Conservation (phyloP, 2,329 filamentous ascomycete genomes). For the Neofusicoccum kwambonambiense region DNA sequence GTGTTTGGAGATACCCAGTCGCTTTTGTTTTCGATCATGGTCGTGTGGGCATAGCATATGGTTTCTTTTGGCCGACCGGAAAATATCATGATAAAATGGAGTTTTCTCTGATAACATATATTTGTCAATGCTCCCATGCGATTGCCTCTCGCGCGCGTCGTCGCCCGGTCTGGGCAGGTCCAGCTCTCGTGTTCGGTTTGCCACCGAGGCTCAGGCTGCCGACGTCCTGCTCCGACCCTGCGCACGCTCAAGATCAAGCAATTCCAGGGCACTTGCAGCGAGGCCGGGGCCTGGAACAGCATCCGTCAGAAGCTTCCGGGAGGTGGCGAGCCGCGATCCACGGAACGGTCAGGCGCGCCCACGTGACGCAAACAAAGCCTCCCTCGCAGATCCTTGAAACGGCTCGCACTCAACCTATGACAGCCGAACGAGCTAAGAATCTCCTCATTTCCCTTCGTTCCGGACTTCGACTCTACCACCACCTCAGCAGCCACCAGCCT, state of each 20-base stretch:
- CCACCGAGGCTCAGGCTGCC: not conserved
- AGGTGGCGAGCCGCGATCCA: not conserved
- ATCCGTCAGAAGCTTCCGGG: not conserved
- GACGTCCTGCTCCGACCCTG: not conserved
- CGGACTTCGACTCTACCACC: not conserved
- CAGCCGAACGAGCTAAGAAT: constrained; percentile 13
- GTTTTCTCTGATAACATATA: too few relatives aligned
- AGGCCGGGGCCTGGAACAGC: not conserved
- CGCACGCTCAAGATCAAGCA: not conserved
- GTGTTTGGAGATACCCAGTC: constrained; percentile 5
- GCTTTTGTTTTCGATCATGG: not conserved
- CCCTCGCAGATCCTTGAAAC: constrained; percentile 6
- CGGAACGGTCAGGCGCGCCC: not conserved
- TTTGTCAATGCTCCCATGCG: too few relatives aligned
- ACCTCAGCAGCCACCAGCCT: not conserved
- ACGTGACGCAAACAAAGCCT: not conserved
- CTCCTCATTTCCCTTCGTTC: constrained; percentile 15
- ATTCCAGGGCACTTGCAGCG: not conserved
- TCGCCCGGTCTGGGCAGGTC: too few relatives aligned
- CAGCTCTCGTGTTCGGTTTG: not conserved
- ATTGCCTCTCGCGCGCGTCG: too few relatives aligned
- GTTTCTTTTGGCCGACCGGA: not conserved
- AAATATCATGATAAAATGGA: too few relatives aligned
- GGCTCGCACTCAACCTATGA: constrained; percentile 5
- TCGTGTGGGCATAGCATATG: not conserved